Evolutionary conservation across 2,329 filamentous ascomycete species (phyloP).

Genomic region (Zymoseptoria brevis): DNA sequence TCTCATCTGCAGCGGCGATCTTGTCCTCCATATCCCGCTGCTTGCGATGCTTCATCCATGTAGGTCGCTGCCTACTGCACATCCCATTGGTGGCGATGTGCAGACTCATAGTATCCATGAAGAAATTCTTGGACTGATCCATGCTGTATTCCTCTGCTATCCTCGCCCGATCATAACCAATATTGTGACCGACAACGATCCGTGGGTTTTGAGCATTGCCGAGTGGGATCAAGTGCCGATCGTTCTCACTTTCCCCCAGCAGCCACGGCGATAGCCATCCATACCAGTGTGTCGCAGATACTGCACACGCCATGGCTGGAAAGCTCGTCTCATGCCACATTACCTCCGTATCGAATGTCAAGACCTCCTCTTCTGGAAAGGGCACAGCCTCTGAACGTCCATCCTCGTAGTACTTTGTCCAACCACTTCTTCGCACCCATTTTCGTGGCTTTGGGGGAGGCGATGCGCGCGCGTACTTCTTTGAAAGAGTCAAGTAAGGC

Average conservation of each 20-base stretch:
- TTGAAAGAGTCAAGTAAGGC: slow-evolving; percentile 69
- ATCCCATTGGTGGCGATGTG: slow-evolving; percentile 98
- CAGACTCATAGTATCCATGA: slow-evolving; percentile 95
- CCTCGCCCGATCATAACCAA: slow-evolving; percentile 87
- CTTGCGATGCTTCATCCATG: slow-evolving; percentile 96
- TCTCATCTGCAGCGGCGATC: slow-evolving; percentile 62
- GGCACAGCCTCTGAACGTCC: slow-evolving; percentile 65
- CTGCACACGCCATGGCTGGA: slow-evolving; percentile 94
- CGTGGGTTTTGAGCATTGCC: slow-evolving; percentile 66
- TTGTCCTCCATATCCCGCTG: slow-evolving; percentile 75
- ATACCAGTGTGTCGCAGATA: slow-evolving; percentile 87
- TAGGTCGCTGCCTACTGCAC: slow-evolving; percentile 92
- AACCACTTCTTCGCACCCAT: slow-evolving; percentile 76
- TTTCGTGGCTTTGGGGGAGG: slow-evolving; percentile 54
- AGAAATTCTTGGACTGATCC: slow-evolving; percentile 73
- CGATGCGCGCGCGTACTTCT: slow-evolving; percentile 58
- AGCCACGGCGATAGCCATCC: slow-evolving; percentile 96
- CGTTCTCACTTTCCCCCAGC: slow-evolving; percentile 67
- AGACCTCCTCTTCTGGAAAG: slow-evolving; percentile 68
- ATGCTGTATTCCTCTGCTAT: slow-evolving; percentile 84
- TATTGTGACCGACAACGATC: slow-evolving; percentile 86
- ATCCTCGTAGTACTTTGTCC: slow-evolving; percentile 83
- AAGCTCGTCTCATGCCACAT: slow-evolving; percentile 91
- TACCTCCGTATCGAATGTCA: slow-evolving; percentile 94
- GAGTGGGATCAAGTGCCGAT: slow-evolving; percentile 76